A percentile compares a stretch with the other conserved stretches of the same genome.
phyloP scores from a whole-genome alignment of 2,329 filamentous ascomycete genomes.

The Ceratocystis destructans region DNA sequence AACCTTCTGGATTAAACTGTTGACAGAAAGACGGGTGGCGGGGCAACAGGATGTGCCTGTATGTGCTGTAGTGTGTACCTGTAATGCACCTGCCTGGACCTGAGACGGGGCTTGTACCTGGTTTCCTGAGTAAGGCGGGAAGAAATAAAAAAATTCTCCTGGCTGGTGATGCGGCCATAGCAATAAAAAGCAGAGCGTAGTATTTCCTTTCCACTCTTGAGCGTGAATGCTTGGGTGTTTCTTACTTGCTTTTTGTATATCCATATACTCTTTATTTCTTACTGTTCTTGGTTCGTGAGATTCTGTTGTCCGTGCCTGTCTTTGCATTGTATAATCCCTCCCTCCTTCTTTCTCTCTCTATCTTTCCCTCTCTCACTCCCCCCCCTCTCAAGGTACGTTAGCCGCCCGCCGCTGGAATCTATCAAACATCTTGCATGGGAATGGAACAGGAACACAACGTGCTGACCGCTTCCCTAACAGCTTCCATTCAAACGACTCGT shows the following conservation, averaged over 20 bases:
- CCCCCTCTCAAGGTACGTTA: not conserved
- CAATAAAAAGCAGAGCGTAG: not conserved
- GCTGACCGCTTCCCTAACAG: not conserved
- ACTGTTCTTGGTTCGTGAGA: not conserved
- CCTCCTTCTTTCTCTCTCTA: not conserved
- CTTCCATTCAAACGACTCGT: not conserved
- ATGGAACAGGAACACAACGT: not conserved
- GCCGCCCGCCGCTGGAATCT: not conserved
- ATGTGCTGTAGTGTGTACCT: too few relatives aligned
- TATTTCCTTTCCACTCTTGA: not conserved
- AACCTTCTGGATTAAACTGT: not conserved
- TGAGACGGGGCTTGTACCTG: too few relatives aligned
- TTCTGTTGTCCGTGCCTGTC: not conserved
- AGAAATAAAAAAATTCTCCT: not conserved
- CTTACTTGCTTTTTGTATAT: not conserved
- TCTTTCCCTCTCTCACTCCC: too few relatives aligned
- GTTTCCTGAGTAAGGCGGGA: not conserved
- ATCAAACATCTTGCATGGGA: not conserved
- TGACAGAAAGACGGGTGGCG: slow-evolving; percentile 1
- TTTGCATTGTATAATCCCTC: not conserved
- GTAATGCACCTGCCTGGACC: too few relatives aligned
- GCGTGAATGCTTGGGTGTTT: not conserved
- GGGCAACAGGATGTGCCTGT: not conserved
- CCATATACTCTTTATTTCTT: not conserved
- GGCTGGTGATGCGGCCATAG: not conserved